Conservation (phyloP, 2,329 filamentous ascomycete genomes). For the Fusarium nygamai region DNA sequence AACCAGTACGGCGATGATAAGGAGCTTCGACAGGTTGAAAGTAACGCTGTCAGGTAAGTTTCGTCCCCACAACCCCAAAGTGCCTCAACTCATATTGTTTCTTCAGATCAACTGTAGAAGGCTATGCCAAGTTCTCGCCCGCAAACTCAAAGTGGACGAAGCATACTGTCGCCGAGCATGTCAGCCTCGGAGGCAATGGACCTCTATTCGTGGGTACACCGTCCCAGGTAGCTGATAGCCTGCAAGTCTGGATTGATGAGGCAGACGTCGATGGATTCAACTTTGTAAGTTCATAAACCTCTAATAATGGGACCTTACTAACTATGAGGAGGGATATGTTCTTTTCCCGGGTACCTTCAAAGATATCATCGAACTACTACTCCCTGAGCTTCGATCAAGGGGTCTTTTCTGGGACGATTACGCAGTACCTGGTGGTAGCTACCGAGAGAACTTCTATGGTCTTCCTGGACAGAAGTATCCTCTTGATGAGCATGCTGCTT, state of each 20-base stretch:
- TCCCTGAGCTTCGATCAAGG: conserved; percentile 70
- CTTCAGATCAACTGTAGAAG: conserved; percentile 62
- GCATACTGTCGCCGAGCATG: conserved; percentile 72
- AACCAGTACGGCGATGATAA: conserved; percentile 71
- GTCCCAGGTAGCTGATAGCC: conserved; percentile 70
- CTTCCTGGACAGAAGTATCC: conserved; percentile 61
- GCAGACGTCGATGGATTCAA: conserved; percentile 82
- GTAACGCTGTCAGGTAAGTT: conserved; percentile 64
- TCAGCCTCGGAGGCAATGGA: conserved; percentile 74
- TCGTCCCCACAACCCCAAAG: not conserved
- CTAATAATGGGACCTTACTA: not conserved
- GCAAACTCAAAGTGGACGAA: conserved; percentile 77
- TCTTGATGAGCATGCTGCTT: conserved; percentile 61
- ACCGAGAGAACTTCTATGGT: conserved; percentile 69
- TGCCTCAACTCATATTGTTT: not conserved
- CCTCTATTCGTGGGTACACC: conserved; percentile 73
- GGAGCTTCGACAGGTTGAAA: conserved; percentile 69
- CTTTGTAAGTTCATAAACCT: conserved; percentile 60
- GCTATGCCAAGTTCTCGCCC: conserved; percentile 65
- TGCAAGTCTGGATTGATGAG: conserved; percentile 74
- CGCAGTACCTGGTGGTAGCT: conserved; percentile 65
- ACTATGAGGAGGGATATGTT: conserved; percentile 62
- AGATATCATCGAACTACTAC: conserved; percentile 71
- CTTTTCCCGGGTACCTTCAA: conserved; percentile 75
- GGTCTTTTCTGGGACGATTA: conserved; percentile 67